Evolutionary conservation across 169 alveolate species (phyloP).

Genomic region (Condylostoma magnum): DNA sequence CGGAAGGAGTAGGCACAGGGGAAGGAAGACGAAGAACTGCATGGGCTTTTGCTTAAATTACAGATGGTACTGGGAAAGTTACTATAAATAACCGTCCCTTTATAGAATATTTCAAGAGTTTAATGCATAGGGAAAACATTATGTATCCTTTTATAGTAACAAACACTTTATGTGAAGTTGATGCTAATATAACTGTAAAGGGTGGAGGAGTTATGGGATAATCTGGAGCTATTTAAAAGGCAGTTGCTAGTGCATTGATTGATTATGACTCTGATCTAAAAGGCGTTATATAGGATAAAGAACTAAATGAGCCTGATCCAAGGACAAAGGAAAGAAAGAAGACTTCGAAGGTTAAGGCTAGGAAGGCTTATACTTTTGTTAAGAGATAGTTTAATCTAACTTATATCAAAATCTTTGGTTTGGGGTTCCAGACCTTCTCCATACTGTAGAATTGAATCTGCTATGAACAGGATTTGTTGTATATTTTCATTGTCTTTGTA

Average conservation of each 20-base stretch:
- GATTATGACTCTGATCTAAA: slow-evolving; percentile 34
- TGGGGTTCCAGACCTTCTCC: slow-evolving; percentile 46
- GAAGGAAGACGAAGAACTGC: slow-evolving; percentile 49
- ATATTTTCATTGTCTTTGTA: slow-evolving; percentile 33
- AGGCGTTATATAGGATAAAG: background rate
- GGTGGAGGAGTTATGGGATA: slow-evolving; percentile 63
- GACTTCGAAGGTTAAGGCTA: slow-evolving; percentile 23
- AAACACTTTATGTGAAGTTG: slow-evolving; percentile 31
- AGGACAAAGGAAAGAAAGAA: slow-evolving; percentile 22
- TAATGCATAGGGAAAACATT: slow-evolving; percentile 39
- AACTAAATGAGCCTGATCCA: background rate
- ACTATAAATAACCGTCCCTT: slow-evolving; percentile 42
- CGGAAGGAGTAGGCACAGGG: slow-evolving; percentile 39
- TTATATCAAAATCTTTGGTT: too few species aligned
- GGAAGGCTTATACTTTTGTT: slow-evolving; percentile 27
- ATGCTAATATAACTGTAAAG: slow-evolving; percentile 37
- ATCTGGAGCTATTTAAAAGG: slow-evolving; percentile 43
- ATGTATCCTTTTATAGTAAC: slow-evolving; percentile 48
- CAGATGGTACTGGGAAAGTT: slow-evolving; percentile 54
- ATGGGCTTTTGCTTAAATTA: slow-evolving; percentile 39
- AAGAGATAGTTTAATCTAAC: too few species aligned
- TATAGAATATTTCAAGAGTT: slow-evolving; percentile 35
- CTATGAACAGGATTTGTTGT: slow-evolving; percentile 14
- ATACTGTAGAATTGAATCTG: slow-evolving; percentile 33
- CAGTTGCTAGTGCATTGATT: slow-evolving; percentile 46